phyloP scores from a whole-genome alignment of 2,329 filamentous ascomycete genomes.

The Geosmithia morbida region DNA sequence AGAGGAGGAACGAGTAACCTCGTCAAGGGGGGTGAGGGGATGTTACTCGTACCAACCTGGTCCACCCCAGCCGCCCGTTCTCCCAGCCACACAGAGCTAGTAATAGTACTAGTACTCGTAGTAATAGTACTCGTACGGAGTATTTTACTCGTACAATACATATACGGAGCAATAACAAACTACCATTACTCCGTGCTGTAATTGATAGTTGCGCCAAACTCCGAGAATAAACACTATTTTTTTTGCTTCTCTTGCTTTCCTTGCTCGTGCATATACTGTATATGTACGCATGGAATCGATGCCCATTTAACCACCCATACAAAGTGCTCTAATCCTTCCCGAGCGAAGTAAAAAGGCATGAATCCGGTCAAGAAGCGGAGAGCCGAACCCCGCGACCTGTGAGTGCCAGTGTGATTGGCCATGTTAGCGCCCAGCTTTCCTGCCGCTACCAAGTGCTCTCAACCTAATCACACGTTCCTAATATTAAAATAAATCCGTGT shows the following conservation, averaged over 20 bases:
- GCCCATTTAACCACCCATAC: too few species aligned
- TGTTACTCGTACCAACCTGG: too few species aligned
- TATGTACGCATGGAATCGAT: too few species aligned
- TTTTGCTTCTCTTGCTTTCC: too few species aligned
- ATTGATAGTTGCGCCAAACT: too few species aligned
- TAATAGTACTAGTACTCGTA: neutral
- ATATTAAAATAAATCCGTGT: neutral
- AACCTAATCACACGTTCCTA: neutral
- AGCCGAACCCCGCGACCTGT: neutral
- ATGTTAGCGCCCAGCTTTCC: constrained; percentile 16
- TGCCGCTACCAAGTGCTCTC: constrained; percentile 3
- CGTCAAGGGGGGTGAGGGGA: neutral
- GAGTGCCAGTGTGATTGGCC: constrained; percentile 14
- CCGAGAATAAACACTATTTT: too few species aligned
- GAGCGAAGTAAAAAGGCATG: neutral
- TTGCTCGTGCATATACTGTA: too few species aligned
- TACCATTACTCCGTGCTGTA: too few species aligned
- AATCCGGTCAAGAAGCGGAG: neutral
- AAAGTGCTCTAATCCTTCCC: too few species aligned
- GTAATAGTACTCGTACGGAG: neutral
- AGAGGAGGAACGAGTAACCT: neutral
- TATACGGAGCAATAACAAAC: too few species aligned
- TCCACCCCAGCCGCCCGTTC: too few species aligned
- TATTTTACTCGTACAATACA: too few species aligned
- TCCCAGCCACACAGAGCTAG: neutral